A percentile compares a stretch with the other conserved stretches of the same genome.
phyloP scores from a whole-genome alignment of 2,329 filamentous ascomycete genomes.

The Colletotrichum acutatum region DNA sequence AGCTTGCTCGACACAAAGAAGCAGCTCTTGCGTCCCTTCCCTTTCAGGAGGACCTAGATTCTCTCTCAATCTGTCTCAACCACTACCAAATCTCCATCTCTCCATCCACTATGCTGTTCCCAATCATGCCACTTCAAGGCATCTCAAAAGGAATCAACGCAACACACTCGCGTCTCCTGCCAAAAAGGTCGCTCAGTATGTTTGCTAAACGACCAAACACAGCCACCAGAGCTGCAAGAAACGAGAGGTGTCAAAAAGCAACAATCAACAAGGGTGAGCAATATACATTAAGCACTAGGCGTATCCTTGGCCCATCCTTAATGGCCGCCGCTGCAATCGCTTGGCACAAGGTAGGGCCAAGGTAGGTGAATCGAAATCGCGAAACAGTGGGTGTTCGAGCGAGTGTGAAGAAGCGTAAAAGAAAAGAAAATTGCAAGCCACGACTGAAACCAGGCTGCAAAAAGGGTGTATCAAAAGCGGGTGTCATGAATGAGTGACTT shows the following conservation, averaged over 20 bases:
- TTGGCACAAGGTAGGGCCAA: constrained; percentile 26
- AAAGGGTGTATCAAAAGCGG: constrained; percentile 38
- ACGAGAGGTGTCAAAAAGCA: not conserved
- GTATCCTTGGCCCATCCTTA: constrained; percentile 18
- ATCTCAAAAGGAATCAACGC: constrained; percentile 6
- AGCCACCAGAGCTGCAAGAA: constrained; percentile 32
- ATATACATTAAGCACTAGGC: constrained; percentile 38
- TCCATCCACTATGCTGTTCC: not conserved
- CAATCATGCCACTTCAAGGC: constrained; percentile 20
- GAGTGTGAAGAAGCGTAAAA: constrained; percentile 48
- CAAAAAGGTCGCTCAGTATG: not conserved
- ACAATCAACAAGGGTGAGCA: constrained; percentile 21
- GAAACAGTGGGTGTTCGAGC: constrained; percentile 35
- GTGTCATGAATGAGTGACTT: constrained; percentile 36
- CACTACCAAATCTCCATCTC: not conserved
- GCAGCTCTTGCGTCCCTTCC: constrained; percentile 6
- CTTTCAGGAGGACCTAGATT: not conserved
- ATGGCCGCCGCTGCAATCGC: constrained; percentile 18
- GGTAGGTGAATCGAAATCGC: constrained; percentile 39
- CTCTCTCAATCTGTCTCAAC: not conserved
- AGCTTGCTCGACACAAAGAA: constrained; percentile 24
- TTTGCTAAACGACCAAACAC: constrained; percentile 10
- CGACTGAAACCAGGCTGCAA: constrained; percentile 21
- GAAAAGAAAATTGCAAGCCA: constrained; percentile 31
- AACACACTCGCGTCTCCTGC: not conserved